Evolutionary conservation across 2,329 filamentous ascomycete species (phyloP), one percentile per base, ranked within the genome.

Genomic region (Hymenoscyphus albidus): DNA sequence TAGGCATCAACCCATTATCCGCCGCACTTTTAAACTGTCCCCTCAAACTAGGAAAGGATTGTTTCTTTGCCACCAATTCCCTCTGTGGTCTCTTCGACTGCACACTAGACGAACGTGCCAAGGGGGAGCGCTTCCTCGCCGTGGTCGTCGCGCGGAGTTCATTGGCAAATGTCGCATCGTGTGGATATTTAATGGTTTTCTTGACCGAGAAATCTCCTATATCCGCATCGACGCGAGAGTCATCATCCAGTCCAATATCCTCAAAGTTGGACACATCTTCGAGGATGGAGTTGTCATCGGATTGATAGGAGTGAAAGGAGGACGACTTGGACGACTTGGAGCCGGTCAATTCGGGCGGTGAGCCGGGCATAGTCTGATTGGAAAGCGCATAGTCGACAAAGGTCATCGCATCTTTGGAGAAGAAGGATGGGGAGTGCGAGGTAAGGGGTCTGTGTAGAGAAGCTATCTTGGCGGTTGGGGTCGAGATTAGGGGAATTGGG

Each of bases 311-410:
- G 71, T 89, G 89, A 73, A 94, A 90, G 59, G 92, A 96, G 5
- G 92, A 96, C 35, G 92, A 93, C 78, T 95, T 96, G 69, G 92
- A 96, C 68, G 92, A 95, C 77, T 94, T 96, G 66, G 92, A 96
- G 70, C 83, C 84, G 59, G 90, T 92, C 79, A 96, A 87, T 73
- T 92, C 91, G 67, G 90, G 90, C 65, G 89, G 89, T 69, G 90
- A 92, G 76, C 84, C 85, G 58, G 88, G 88, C 68, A 72, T 74
- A 59, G 70, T 64, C 39, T 67, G 64, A 58, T 59, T 65, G 54
- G 66, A 66, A 42, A 39, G 65, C 62, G 65, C 68, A 70, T 73
- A 64, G 64, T 70, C 68, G 62, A 67, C 65, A 64, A 68, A 68
- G 61, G 57, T 71, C 68, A 71, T 73, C 64, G 70, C 73, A 75